These are phyloP conservation scores for Helotiales sp. DNA, from an alignment of 2,329 filamentous ascomycete species.

Conservation along the genomic window DNA sequence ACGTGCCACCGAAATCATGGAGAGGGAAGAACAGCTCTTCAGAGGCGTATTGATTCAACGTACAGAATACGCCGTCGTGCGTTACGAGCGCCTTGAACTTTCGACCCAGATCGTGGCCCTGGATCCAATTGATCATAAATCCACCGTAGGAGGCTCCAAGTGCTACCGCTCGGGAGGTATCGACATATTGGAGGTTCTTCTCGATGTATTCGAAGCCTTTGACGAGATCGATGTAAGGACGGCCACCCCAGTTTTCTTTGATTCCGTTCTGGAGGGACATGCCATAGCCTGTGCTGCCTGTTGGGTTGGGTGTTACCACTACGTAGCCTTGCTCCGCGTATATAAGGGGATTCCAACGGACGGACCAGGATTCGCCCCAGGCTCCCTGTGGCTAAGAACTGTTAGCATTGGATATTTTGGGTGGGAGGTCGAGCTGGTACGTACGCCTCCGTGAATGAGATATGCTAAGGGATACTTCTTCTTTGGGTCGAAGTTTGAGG, in stretches of 20 bases:
- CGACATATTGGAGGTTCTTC: constrained; percentile 68
- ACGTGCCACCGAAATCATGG: constrained; percentile 66
- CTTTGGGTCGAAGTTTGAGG: constrained; percentile 66
- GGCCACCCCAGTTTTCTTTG: constrained; percentile 79
- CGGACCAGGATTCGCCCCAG: constrained; percentile 54
- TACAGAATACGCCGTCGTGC: constrained; percentile 85
- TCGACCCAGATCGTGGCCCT: constrained; percentile 81
- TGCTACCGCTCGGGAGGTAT: constrained; percentile 71
- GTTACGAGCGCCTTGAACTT: constrained; percentile 88
- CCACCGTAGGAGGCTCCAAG: constrained; percentile 78
- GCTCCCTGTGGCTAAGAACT: constrained; percentile 40
- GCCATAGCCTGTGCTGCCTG: constrained; percentile 82
- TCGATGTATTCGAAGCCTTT: constrained; percentile 77
- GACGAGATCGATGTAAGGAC: constrained; percentile 82
- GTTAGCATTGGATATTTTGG: background rate
- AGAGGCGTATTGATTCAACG: constrained; percentile 65
- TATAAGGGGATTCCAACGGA: constrained; percentile 83
- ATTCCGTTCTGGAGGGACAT: constrained; percentile 80
- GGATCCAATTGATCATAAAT: constrained; percentile 86
- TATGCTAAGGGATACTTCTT: constrained; percentile 82
- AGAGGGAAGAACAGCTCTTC: constrained; percentile 75
- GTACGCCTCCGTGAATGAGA: constrained; percentile 75
- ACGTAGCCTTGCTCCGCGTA: constrained; percentile 90
- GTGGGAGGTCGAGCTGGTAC: background rate
- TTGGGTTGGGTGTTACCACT: constrained; percentile 81